Evolutionary conservation across 345 rosid species (phyloP).

Genomic region (Salix suchowensis): DNA sequence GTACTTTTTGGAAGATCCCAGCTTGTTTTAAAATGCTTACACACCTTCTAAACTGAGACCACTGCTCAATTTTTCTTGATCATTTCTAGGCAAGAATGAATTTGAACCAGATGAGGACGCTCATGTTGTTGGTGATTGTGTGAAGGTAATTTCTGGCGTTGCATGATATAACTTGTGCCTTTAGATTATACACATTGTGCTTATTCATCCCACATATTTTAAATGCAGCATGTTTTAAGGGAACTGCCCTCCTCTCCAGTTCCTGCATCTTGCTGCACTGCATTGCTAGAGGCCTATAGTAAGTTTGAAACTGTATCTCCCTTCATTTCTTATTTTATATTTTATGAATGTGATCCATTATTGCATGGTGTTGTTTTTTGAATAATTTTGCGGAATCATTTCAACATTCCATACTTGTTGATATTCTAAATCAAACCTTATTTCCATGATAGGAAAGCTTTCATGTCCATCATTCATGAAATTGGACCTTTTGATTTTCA

Average conservation of each 20-base stretch:
- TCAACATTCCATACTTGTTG: neutral
- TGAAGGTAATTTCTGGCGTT: conserved; percentile 55
- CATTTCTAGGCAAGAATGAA: conserved; percentile 69
- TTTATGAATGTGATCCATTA: neutral
- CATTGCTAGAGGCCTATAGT: conserved; percentile 94
- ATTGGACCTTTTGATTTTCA: neutral
- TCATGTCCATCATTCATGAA: neutral
- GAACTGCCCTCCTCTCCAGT: conserved; percentile 99
- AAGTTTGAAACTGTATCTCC: conserved; percentile 28
- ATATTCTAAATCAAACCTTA: neutral
- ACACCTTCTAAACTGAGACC: conserved; percentile 7
- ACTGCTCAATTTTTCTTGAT: conserved; percentile 1
- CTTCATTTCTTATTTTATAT: neutral
- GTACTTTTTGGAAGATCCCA: neutral
- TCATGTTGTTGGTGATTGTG: conserved; percentile 97
- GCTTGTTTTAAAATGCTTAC: conserved; percentile 2
- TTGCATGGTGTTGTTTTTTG: neutral
- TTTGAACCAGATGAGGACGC: conserved; percentile 88
- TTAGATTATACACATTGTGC: conserved; percentile 10
- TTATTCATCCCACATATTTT: conserved; percentile 23
- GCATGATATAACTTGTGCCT: conserved; percentile 12
- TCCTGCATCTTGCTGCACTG: conserved; percentile 96
- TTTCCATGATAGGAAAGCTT: neutral
- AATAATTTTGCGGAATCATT: neutral
- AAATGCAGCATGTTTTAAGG: conserved; percentile 82